Base-by-base conservation (phyloP, 2,329 filamentous ascomycete genomes). In the Diaporthe batatas region DNA sequence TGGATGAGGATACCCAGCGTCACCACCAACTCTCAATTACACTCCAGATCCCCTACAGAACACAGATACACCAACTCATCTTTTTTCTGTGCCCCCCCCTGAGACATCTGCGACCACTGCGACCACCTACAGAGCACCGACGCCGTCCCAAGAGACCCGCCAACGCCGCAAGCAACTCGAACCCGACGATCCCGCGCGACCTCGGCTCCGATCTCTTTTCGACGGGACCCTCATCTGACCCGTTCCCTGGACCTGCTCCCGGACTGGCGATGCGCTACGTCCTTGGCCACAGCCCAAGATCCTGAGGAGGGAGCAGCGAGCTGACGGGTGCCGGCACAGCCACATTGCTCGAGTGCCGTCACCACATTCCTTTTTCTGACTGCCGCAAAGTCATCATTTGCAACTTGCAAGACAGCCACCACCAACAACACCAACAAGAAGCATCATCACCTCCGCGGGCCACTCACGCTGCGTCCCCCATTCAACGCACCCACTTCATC, bases 271-370 rank as follows among this genome's bases (percentile, higher is more conserved):
- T 74, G 71, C 71, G 68, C 71, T 53, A 42, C 53, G n/a, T 54
- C 34, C 70, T 71, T 62, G 51, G 62, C 42, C 44, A 47, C 36
- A 44, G 44, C 44, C 62, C 44, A 32, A 14, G 29, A 47, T 42
- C 47, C 55, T 67, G 39, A 59, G 44, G 57, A 70, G 42, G 57
- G 51, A 72, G 25, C 58, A 70, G 53, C 39, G 44, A 70, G 58
- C 73, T 74, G 71, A 68, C 67, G 36, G 59, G 25, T 65, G 34
- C 16, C 25, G 39, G 57, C 73, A 71, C 67, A 74, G 73, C 71
- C 73, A 73, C 73, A 59, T 70, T 55, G 34, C 58, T 5, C 29
- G 29, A 29, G 29, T 29, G 39, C 44, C 44, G 47, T 39, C 34
- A 51, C 71, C 54, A 34, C 39, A 53, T 51, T 51, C 62, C 44